phyloP scores from a whole-genome alignment of 176 grass and related monocot species.

The Eragrostis curvula region DNA sequence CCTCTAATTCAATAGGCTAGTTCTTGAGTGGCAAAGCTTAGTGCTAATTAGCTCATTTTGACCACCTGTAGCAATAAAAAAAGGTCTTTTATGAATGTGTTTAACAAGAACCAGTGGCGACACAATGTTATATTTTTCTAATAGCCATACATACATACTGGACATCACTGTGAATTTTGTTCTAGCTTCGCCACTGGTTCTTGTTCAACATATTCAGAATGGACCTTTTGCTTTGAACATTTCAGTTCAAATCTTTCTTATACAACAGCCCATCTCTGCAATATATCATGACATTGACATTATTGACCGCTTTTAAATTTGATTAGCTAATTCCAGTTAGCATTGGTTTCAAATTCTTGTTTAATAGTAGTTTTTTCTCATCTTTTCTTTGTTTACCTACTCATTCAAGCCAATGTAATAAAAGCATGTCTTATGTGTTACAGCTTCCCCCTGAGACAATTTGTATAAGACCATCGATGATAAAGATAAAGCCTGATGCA shows the following conservation, averaged over 20 bases:
- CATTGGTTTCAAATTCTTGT: background rate
- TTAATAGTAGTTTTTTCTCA: no score
- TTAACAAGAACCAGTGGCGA: no score
- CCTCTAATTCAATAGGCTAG: background rate
- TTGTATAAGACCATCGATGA: slow-evolving; percentile 64
- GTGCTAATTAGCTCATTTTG: background rate
- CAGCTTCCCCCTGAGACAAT: slow-evolving; percentile 67
- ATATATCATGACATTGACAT: background rate
- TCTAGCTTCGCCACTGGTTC: background rate
- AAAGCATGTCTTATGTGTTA: slow-evolving; percentile 31
- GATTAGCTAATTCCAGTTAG: background rate
- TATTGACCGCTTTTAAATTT: background rate
- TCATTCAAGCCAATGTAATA: slow-evolving; percentile 19
- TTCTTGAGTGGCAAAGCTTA: background rate
- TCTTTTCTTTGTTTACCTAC: background rate
- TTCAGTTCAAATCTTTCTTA: background rate
- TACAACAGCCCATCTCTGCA: background rate
- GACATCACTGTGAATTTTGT: background rate
- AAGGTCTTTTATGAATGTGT: no score
- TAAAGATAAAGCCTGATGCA: slow-evolving; percentile 55
- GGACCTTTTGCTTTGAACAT: background rate
- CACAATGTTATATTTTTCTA: no score
- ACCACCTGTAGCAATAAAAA: background rate
- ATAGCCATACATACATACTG: background rate
- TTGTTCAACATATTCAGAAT: background rate